phyloP scores from a whole-genome alignment of 345 rosid species.

The Lepidium sativum region DNA sequence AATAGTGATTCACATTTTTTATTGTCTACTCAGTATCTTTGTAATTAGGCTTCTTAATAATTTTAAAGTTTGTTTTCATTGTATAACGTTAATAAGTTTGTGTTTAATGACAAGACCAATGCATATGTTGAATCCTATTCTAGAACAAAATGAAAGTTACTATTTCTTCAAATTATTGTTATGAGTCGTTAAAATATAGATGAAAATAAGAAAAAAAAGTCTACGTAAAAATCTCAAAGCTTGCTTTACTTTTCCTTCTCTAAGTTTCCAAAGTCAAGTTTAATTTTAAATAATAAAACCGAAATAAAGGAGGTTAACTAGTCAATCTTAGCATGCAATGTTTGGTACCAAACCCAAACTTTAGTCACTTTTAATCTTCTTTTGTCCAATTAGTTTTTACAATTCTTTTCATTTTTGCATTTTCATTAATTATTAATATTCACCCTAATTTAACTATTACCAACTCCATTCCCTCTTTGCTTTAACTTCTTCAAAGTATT shows the following conservation, averaged over 20 bases:
- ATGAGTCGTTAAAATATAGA: slow-evolving; percentile 22
- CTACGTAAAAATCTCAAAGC: neutral
- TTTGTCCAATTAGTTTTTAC: neutral
- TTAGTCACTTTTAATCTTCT: neutral
- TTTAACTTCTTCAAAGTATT: slow-evolving; percentile 10
- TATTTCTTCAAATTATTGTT: neutral
- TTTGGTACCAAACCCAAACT: slow-evolving; percentile 33
- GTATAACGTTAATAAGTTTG: neutral
- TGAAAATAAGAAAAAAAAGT: neutral
- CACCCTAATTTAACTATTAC: slow-evolving; percentile 20
- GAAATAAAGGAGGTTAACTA: slow-evolving; percentile 1
- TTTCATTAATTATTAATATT: neutral
- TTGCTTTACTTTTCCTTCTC: slow-evolving; percentile 15
- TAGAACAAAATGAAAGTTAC: neutral
- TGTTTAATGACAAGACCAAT: neutral
- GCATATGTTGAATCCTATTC: neutral
- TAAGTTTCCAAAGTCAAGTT: slow-evolving; percentile 7
- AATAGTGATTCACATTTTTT: neutral
- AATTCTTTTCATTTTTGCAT: neutral
- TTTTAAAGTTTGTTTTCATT: neutral
- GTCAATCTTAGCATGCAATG: slow-evolving; percentile 19
- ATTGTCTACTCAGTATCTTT: neutral
- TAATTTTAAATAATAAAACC: neutral
- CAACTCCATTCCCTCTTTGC: slow-evolving; percentile 33
- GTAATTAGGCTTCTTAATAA: neutral